Base-by-base conservation (phyloP, 2,329 filamentous ascomycete species). In the Microsporum audouinii region DNA sequence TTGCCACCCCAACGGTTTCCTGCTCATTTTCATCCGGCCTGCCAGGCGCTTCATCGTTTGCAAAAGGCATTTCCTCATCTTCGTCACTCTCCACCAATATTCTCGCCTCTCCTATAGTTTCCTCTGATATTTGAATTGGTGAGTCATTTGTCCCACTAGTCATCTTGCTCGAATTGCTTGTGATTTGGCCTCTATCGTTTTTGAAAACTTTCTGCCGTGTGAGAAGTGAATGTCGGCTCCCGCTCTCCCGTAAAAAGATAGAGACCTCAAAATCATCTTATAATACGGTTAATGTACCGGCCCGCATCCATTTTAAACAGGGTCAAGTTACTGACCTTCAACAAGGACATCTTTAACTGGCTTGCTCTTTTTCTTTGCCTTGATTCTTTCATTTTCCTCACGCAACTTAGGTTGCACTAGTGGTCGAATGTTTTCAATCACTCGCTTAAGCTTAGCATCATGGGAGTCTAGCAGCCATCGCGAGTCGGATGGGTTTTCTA, bases 241-340 rank as follows among this genome's bases (percentile, higher is more conserved):
- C 86, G 5, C 88, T 88, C 72, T 96, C 89, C 53, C 89, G 95
- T 66, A 99, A 79, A 75, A 96, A 97, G 65, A 99, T 88, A 41
- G 91, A 89, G 12, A 96, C 90, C 71, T 97, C 91, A 71, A 96
- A 99, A 67, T 96, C 92, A 73, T 96, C 92, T 94, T 68, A 60
- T 63, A 51, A 23, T 12, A 6, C 49, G 6, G 27, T 53, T 34
- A 58, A 66, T 63, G 34, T 60, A 57, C 23, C 17, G 17, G 17
- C 8, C 34, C 38, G 31, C 36, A 2, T 23, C 6, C 7, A 23
- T 23, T 27, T 17, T 8, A 27, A 10, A 47, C 17, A 23, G 38
- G 38, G 41, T 2, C 57, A 59, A 55, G 43, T 60, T 14, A 34
- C 80, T 63, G 73, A 92, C 91, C 91, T 80, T 88, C 80, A 8